Base-by-base conservation (phyloP, 257 asterid species). In the Pogostemon cablin region DNA sequence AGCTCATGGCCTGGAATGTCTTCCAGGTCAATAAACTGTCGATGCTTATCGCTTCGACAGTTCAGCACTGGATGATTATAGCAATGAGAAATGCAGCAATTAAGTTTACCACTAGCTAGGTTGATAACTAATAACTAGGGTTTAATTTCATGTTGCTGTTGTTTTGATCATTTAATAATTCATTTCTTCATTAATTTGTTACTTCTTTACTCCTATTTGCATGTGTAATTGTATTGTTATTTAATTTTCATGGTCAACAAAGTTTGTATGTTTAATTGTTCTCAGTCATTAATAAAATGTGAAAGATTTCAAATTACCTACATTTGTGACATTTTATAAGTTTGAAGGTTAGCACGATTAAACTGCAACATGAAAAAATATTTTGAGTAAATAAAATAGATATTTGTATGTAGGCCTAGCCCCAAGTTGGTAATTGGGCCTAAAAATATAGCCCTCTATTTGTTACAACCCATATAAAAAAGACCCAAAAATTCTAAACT, bases 1-100 rank as follows among this genome's bases (percentile, higher is more conserved):
- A 42, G 88, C 87, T 42, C 37, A 15, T 9, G 73, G 76, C 38
- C 9, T 40, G n/a, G 15, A n/a, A 41, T 3, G 11, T n/a, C 49
- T 25, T 35, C 68, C 35, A 1, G 52, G 48, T 48, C 59, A 35
- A 1, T 34, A 39, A 44, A 49, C 62, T 32, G 37, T 39, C 37
- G 37, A 7, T 2, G 41, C 68, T 6, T 60, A 15, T 15, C 15
- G 67, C 7, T 56, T 50, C 39, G 42, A 59, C 0, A 47, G 42
- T 46, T 48, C 57, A 3, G 46, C 6, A 57, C 52, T 64, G 0
- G 54, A 15, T 9, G 56, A 64, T 38, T 37, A 20, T 9, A 8
- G 17, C 50, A 6, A 52, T 4, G 42, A 53, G 11, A 67, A 52
- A 17, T 0, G 32, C 32, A 25, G 32, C 32, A 25, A 25, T 25